Percentiles rank a stretch among this genome's conserved stretches.
These are phyloP conservation scores for Clarireedia homoeocarpa DNA, from an alignment of 2,329 filamentous ascomycete species.

Conservation along the genomic window DNA sequence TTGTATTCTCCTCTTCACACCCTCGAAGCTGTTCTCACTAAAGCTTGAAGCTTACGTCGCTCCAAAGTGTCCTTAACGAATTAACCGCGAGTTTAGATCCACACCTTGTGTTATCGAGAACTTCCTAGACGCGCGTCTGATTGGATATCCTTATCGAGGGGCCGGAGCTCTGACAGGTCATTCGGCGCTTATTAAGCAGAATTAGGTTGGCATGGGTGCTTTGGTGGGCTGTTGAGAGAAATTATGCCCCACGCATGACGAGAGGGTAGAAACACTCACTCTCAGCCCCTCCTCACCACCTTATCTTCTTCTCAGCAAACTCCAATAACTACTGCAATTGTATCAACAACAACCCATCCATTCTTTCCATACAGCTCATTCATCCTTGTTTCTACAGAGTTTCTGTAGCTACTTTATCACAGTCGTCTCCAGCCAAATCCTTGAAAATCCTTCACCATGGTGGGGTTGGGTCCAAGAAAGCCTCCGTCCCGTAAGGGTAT, in stretches of 20 bases:
- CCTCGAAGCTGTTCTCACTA: not conserved
- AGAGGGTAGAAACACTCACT: not conserved
- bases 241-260: not conserved
- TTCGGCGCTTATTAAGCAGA: not conserved
- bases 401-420: not conserved
- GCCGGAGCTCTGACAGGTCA: too few species aligned
- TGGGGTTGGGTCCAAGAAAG: constrained; percentile 54
- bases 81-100: constrained; percentile 1
- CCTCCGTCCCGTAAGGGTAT: constrained; percentile 67
- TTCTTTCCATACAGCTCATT: not conserved
- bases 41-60: constrained; percentile 22
- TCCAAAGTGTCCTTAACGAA: constrained; percentile 18
- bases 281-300: too few species aligned
- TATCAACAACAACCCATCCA: too few species aligned
- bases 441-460: constrained; percentile 40
- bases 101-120: not conserved
- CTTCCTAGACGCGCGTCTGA: not conserved
- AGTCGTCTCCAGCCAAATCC: not conserved
- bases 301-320: too few species aligned
- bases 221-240: not conserved
- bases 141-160: not conserved
- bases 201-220: not conserved
- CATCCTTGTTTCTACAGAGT: not conserved
- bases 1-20: not conserved
- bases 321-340: too few species aligned